Evolutionary conservation across 2,329 filamentous ascomycete genomes (phyloP), one percentile per base, ranked within the genome.

Genomic region (Ilyonectria sp.): DNA sequence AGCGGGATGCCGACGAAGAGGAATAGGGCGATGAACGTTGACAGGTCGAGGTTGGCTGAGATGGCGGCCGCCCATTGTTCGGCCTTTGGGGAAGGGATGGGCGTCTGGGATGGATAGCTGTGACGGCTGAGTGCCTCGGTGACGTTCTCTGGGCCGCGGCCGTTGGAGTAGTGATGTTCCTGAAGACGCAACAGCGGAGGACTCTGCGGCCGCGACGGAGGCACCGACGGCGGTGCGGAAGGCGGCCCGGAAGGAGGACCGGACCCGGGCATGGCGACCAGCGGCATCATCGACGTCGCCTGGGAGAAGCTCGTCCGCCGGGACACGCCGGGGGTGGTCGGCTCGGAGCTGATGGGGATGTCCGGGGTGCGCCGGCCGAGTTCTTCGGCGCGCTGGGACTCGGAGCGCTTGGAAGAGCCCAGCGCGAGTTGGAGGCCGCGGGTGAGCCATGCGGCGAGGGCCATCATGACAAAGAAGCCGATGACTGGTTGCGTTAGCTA

Each of bases 391-490:
- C 87, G 80, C 66, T 88, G 83, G 1, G 81, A 82, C 57, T 84
- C 79, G 2, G 86, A 83, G 57, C 86, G 82, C 71, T 90, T 90
- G 0, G 86, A 85, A 0, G 83, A 83, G 29, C 86, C 85, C 1
- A 85, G 75, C 13, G 87, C 37, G 21, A 88, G 75, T 69, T 90
- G 87, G 3, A 90, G 78, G 7, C 80, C 82, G 15, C 88, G 83
- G 0, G 86, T 86, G 75, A 89, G 80, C 75, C 86, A 89, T 4
- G 87, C 87, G 15, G 86, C 86, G 52, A 84, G 74, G 6, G 82
- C 78, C 75, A 89, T 83, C 79, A 88, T 86, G 47, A 84, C 77
- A 13, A 86, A 71, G 76, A 89, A 90, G 15, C 87, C 88, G 49
- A 89, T 75, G 5, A 89, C 88, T 89, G 58, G 2, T 2, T 70